A percentile compares a stretch with the other conserved stretches of the same genome.
Conservation (phyloP, 2,329 filamentous ascomycete genomes). For the Gnomoniopsis sp. region DNA sequence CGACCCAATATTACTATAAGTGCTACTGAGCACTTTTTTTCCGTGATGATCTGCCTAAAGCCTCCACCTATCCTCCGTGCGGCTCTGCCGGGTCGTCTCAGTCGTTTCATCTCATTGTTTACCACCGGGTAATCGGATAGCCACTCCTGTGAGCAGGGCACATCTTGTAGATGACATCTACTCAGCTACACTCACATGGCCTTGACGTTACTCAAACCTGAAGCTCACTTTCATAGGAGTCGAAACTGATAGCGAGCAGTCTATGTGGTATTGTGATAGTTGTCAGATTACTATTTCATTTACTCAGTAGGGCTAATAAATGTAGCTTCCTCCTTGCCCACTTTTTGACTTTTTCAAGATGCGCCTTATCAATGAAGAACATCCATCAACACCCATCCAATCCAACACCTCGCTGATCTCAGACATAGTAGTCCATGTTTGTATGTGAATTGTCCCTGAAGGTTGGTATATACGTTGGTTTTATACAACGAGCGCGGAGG, state of each 20-base stretch:
- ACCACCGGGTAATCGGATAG: no score
- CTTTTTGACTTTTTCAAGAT: neutral
- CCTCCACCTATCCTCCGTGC: no score
- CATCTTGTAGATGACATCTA: no score
- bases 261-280: neutral
- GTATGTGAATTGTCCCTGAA: neutral
- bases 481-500: conserved; percentile 1
- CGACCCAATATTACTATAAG: no score
- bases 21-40: no score
- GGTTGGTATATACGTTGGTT: neutral
- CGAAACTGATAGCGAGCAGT: neutral
- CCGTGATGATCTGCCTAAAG: no score
- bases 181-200: no score
- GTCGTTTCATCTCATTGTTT: no score
- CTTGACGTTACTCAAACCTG: no score
- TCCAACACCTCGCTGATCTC: neutral
- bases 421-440: neutral
- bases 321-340: neutral
- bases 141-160: no score
- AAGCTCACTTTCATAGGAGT: neutral
- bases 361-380: neutral
- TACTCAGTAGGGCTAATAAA: conserved; percentile 6
- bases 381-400: neutral
- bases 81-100: no score
- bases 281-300: conserved; percentile 16